Base-by-base conservation (phyloP, 441 rosid species). In the Adansonia grandidieri region DNA sequence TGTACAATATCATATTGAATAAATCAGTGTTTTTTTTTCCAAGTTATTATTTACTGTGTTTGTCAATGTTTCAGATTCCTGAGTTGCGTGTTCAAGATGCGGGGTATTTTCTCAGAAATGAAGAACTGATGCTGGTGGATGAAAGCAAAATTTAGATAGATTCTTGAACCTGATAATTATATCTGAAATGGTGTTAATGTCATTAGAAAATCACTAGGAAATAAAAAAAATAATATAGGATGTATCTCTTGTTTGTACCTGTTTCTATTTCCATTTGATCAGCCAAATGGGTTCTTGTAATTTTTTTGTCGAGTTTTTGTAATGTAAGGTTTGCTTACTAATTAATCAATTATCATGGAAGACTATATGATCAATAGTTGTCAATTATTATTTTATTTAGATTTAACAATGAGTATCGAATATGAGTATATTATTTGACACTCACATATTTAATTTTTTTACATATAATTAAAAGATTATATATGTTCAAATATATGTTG, bases 61-160 rank as follows among this genome's bases (percentile, higher is more conserved):
- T 1, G 20, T 62, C 40, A 13, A 10, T 11, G 28, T 67, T 76
- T 61, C 84, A 88, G 89, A 80, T 80, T 79, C 88, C 78, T 9
- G 89, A 87, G 24, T 53, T 77, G 78, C 78, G 67, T 15, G 82
- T 67, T 77, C 84, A 81, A 73, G 86, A 82, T 32, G 82, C 77
- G 24, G 83, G 45, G 14, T 9, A 28, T 28, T 2, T 14, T 32
- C 45, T 63, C 45, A 32, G 17, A 82, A 62, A 24, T 76, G 78
- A 71, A 79, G 58, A 68, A 48, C 9, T 10, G 56, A 65, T 62
- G 56, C 8, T 69, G 58, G 20, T 51, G 63, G 73, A 24, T 19
- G 22, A 17, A 73, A 63, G 47, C 61, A 1, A 32, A 62, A 45
- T 61, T 64, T 79, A 77, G 80, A 82, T 28, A 63, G 81, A 61